A percentile compares a stretch with the other conserved stretches of the same genome.
Evolutionary conservation across 495 filamentous ascomycete species (phyloP).

Genomic region (Extremus antarcticus): DNA sequence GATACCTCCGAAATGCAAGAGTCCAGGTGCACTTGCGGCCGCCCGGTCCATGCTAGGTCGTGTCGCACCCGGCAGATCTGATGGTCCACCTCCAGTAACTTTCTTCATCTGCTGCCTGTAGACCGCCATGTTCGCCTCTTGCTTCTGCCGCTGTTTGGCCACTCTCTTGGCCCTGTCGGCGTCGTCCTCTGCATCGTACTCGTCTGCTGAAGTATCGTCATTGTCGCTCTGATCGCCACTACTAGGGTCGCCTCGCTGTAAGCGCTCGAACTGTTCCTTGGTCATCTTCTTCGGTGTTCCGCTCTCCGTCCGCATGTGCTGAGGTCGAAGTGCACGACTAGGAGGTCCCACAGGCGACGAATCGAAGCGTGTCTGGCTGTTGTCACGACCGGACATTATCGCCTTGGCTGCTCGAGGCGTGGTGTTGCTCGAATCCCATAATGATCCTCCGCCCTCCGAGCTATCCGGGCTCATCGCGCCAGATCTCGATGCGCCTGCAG

Average conservation of each 20-base stretch:
- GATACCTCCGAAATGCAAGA: conserved; percentile 11
- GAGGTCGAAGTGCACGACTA: conserved; percentile 18
- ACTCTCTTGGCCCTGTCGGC: conserved; percentile 59
- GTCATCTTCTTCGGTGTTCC: conserved; percentile 17
- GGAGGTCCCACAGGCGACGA: conserved; percentile 16
- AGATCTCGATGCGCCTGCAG: conserved; percentile 7
- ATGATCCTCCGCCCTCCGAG: not conserved
- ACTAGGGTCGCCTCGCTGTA: conserved; percentile 39
- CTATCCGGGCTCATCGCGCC: conserved; percentile 5
- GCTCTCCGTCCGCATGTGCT: conserved; percentile 9
- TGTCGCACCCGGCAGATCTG: conserved; percentile 11
- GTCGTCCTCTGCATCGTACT: conserved; percentile 78
- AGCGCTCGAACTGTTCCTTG: conserved; percentile 14
- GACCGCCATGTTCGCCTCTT: conserved; percentile 81
- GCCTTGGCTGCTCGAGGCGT: conserved; percentile 18
- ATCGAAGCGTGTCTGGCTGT: conserved; percentile 9
- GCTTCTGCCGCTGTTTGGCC: conserved; percentile 69
- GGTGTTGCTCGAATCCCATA: conserved; percentile 13
- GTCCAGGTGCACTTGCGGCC: conserved; percentile 6
- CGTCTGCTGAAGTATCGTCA: conserved; percentile 45
- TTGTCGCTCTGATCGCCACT: conserved; percentile 44
- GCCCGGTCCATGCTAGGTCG: conserved; percentile 14
- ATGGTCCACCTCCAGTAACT: conserved; percentile 60
- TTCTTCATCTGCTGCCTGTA: conserved; percentile 98
- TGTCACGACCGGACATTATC: not conserved